Evolutionary conservation across 306 rosid genomes (phyloP), one percentile per base, ranked within the genome.

Genomic region (Bauhinia variegata): DNA sequence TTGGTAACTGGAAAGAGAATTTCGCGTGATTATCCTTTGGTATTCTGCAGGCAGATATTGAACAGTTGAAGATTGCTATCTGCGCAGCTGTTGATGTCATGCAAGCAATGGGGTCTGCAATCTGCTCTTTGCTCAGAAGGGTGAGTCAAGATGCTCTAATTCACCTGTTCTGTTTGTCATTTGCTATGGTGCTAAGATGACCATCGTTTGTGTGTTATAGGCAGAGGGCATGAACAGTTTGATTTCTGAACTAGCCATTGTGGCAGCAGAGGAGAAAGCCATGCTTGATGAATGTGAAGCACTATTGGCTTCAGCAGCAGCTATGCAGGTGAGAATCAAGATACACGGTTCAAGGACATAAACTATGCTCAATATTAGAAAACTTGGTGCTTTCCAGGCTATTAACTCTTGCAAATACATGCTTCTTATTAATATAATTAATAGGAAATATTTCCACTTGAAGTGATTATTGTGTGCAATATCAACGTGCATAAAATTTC

Each of bases 81-180:
- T 86, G 83, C 87, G 91, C 95, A 36, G 99, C 97, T 47, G 82
- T 91, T 76, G 92, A 91, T 56, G 86, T 87, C 82, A 83, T 88
- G 89, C 92, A 87, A 74, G 89, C 88, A 59, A 86, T 91, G 96
- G 96, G 91, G 52, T 80, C 99, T 65, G 80, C 91, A 42, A 83
- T 91, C 38, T 87, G 89, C 80, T 83, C 84, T 77, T 72, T 83
- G 73, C 87, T 88, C 65, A 80, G 96, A 48, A 80, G 74, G 95
- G 99, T 91, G 82, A 80, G 89, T 65, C 2, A 63, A 17, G 15
- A 52, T 38, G 42, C 59, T 69, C 53, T 38, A 65, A 1, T 23
- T 1, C 28, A 23, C 1, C 28, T 23, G 28, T 23, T 23, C 28
- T 23, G 28, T 23, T 23, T 23, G 28, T 23, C 2, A 23, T 1